Base-by-base conservation (phyloP, 2,329 filamentous ascomycete species). In the Venturia effusa region DNA sequence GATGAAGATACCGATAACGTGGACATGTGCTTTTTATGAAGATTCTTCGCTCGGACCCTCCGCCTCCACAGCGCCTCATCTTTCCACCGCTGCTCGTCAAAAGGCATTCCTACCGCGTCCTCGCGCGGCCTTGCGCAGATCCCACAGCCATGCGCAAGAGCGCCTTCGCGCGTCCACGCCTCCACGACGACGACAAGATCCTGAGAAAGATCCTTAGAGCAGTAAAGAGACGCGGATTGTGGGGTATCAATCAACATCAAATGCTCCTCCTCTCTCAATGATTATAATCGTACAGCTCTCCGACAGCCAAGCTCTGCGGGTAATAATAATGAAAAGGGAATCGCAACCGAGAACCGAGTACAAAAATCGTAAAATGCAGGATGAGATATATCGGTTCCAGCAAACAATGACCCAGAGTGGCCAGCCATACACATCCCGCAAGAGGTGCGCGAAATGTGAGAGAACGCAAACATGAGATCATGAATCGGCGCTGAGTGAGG, bases 221-320 rank as follows among this genome's bases (percentile, higher is more conserved):
- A 57, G 15, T 57, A 8, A 37, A 57, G 15, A 57, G 34, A 57
- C 51, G 51, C 51, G 34, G 51, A 57, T 57, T 57, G 51, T 27
- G 43, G 51, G 27, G 51, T 57, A 57, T 57, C 51, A 57, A 57
- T 57, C 51, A 57, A 57, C 51, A 30, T 57, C 51, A 57, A 34
- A 57, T 57, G 51, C 51, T 57, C 51, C 51, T 57, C 51, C 51
- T 57, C 51, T 57, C 51, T 57, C 51, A 57, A 57, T 34, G 30
- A 34, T 55, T 48, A 22, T 27, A 51, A 19, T 57, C 30, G 51
- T 57, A 57, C 51, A 57, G n/a, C 51, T 32, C 51, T 57, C 51
- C 51, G 51, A 32, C 51, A 57, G 51, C 30, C 51, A 57, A 57
- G 51, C 51, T 57, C 30, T 57, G 32, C 51, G 51, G 51, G 51